These are phyloP conservation scores for Phialophora verrucosa DNA, from an alignment of 2,329 filamentous ascomycete species.

Conservation along the genomic window DNA sequence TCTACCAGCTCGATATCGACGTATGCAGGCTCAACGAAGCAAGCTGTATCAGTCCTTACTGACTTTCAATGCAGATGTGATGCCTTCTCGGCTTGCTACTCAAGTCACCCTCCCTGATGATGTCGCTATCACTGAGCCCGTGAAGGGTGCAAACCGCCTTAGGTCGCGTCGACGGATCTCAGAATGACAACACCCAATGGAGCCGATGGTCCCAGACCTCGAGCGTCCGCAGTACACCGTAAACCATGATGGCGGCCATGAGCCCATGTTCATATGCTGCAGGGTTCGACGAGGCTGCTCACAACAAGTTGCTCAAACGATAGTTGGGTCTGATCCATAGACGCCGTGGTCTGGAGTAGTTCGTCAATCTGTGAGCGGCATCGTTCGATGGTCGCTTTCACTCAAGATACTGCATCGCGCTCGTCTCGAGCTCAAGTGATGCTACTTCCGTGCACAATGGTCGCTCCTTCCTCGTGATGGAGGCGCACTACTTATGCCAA, in stretches of 20 bases:
- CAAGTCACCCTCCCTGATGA: background rate
- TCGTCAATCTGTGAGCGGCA: background rate
- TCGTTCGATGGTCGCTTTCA: background rate
- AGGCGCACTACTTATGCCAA: background rate
- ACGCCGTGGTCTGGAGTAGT: no score
- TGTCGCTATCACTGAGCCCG: background rate
- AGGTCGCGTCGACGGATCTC: background rate
- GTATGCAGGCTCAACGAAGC: background rate
- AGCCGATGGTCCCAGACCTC: background rate
- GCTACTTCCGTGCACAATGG: background rate
- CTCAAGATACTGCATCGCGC: conserved; percentile 1
- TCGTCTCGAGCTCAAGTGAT: background rate
- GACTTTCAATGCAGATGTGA: background rate
- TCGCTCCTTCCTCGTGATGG: conserved; percentile 6
- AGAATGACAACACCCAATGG: background rate
- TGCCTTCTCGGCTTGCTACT: background rate
- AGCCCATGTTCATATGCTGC: background rate
- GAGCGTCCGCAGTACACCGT: background rate
- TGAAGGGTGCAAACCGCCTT: background rate
- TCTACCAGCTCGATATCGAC: background rate
- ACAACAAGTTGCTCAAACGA: background rate
- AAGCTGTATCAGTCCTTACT: background rate
- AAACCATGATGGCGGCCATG: background rate
- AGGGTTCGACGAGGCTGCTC: background rate
- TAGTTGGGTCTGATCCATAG: background rate